A percentile compares a stretch with the other conserved stretches of the same genome.
phyloP scores from a whole-genome alignment of 2,329 filamentous ascomycete genomes.

The Paecilomyces fulvus region DNA sequence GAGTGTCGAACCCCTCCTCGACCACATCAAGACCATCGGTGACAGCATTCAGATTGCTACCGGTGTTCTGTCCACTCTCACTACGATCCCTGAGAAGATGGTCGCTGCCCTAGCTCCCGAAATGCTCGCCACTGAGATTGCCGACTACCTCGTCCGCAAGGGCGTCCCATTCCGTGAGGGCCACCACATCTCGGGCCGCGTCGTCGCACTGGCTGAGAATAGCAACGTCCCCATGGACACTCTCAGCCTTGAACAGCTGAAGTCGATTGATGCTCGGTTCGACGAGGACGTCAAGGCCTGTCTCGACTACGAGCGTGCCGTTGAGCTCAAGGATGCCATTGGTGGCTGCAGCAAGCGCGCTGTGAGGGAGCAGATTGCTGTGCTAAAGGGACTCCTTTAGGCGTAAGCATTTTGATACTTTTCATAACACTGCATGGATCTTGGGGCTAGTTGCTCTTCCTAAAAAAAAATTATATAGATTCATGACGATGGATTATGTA shows the following conservation, averaged over 20 bases:
- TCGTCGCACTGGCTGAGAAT: conserved; percentile 64
- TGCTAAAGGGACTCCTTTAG: conserved; percentile 46
- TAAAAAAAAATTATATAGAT: neutral
- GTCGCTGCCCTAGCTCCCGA: conserved; percentile 66
- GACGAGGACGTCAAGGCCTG: conserved; percentile 60
- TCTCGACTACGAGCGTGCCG: conserved; percentile 74
- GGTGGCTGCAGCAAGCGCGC: conserved; percentile 69
- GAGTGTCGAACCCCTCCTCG: conserved; percentile 74
- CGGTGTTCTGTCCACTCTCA: conserved; percentile 67
- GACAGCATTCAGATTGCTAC: conserved; percentile 78
- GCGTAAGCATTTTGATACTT: neutral
- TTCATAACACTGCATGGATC: neutral
- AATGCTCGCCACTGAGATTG: conserved; percentile 62
- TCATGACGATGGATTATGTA: neutral
- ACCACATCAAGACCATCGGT: conserved; percentile 70
- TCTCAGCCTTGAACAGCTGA: conserved; percentile 57
- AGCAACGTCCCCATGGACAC: conserved; percentile 60
- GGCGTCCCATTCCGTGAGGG: conserved; percentile 69
- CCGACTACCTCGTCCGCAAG: conserved; percentile 41
- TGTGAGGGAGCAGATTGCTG: conserved; percentile 61
- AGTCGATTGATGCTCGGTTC: conserved; percentile 61
- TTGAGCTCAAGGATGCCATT: conserved; percentile 68
- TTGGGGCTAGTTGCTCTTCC: neutral
- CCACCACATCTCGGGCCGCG: conserved; percentile 66
- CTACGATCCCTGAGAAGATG: conserved; percentile 66